phyloP scores from a whole-genome alignment of 306 rosid genomes.

The Calophaca sinica region DNA sequence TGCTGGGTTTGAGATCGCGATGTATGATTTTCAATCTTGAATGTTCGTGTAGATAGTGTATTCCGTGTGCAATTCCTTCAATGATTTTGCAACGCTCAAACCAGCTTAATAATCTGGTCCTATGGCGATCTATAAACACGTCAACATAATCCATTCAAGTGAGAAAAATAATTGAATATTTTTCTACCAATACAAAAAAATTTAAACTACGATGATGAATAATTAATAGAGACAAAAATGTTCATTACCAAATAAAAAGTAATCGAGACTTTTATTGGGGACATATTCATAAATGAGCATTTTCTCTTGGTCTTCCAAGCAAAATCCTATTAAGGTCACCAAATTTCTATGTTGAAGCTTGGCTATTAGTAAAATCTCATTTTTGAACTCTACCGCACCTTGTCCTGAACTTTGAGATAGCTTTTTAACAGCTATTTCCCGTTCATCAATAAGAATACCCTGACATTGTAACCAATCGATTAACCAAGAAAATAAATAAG shows the following conservation, averaged over 20 bases:
- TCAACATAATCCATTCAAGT: background rate
- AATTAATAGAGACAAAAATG: background rate
- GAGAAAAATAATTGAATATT: background rate
- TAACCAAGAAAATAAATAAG: background rate
- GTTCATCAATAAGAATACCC: conserved; percentile 59
- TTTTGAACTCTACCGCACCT: conserved; percentile 63
- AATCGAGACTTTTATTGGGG: conserved; percentile 62
- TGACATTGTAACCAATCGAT: conserved; percentile 17
- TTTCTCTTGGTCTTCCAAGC: conserved; percentile 58
- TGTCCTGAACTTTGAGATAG: conserved; percentile 56
- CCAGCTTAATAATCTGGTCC: conserved; percentile 49
- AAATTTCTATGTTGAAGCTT: conserved; percentile 72
- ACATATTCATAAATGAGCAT: conserved; percentile 70
- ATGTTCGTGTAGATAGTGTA: conserved; percentile 64
- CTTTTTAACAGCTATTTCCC: conserved; percentile 60
- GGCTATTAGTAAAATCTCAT: conserved; percentile 59
- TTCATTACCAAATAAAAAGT: conserved; percentile 56
- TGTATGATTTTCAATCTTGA: conserved; percentile 63
- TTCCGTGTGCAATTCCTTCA: conserved; percentile 56
- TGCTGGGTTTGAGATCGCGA: conserved; percentile 70
- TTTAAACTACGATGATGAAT: conserved; percentile 1
- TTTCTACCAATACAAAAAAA: background rate
- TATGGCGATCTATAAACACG: conserved; percentile 44
- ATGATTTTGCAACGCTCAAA: conserved; percentile 54
- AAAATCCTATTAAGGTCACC: conserved; percentile 62